phyloP scores from a whole-genome alignment of 371 early-diverging fungal species.

The Syncephalastrum racemosum region DNA sequence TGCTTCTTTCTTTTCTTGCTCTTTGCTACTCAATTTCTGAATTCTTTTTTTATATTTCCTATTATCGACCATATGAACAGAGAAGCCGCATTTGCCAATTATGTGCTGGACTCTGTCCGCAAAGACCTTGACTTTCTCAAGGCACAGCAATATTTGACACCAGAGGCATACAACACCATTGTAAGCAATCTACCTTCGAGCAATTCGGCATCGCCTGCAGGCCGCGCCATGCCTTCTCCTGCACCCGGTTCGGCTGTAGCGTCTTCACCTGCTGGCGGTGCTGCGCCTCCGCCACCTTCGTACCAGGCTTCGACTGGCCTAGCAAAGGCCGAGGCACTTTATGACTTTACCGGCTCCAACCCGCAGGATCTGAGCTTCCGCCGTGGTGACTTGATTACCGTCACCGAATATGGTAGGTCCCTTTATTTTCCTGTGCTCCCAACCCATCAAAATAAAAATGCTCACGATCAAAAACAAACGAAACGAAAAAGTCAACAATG shows the following conservation, averaged over 20 bases:
- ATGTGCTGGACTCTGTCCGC: constrained; percentile 27
- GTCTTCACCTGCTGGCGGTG: constrained; percentile 1
- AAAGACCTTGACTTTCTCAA: constrained; percentile 30
- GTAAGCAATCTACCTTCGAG: constrained; percentile 16
- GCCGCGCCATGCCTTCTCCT: constrained; percentile 13
- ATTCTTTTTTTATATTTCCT: not conserved
- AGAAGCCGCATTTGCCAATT: constrained; percentile 20
- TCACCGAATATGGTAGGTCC: constrained; percentile 20
- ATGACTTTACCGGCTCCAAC: constrained; percentile 26
- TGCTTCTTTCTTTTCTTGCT: too few relatives aligned
- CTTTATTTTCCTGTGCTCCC: not conserved
- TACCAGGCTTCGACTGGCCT: constrained; percentile 6
- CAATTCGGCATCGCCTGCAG: constrained; percentile 1
- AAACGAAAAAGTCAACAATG: constrained; percentile 27
- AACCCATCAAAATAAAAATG: not conserved
- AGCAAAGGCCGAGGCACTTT: constrained; percentile 28
- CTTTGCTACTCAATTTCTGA: not conserved
- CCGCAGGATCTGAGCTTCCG: constrained; percentile 24
- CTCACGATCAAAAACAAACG: not conserved
- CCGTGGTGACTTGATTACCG: constrained; percentile 21
- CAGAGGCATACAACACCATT: constrained; percentile 26
- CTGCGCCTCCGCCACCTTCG: constrained; percentile 16
- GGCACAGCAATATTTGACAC: constrained; percentile 21
- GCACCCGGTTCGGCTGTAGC: not conserved
- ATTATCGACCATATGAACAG: constrained; percentile 11